Conservation (phyloP, 306 rosid species). For the Neltuma alba region DNA sequence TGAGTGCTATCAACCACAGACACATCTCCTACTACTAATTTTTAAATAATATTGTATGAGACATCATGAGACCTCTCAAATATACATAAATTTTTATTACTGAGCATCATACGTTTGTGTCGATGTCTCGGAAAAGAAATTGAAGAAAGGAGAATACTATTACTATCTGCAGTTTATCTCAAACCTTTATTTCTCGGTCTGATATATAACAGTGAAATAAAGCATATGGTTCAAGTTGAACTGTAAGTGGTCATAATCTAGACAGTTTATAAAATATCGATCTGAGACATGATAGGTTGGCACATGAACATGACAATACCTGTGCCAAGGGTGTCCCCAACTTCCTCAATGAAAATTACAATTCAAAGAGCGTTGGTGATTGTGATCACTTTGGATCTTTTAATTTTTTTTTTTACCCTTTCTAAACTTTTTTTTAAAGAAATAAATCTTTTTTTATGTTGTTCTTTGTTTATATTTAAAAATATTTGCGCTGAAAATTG, state of each 20-base stretch:
- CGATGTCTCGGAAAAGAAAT: background rate
- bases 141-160: too few relatives aligned
- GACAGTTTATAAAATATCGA: too few relatives aligned
- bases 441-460: background rate
- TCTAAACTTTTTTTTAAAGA: background rate
- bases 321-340: slow-evolving; percentile 36
- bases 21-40: background rate
- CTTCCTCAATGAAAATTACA: slow-evolving; percentile 43
- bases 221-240: background rate
- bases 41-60: background rate
- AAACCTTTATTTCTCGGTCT: background rate
- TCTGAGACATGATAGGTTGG: slow-evolving; percentile 19
- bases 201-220: background rate
- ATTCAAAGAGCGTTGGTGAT: slow-evolving; percentile 33
- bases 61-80: background rate
- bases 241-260: background rate
- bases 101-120: background rate
- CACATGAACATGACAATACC: slow-evolving; percentile 23
- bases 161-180: background rate
- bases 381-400: slow-evolving; percentile 22
- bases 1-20: background rate
- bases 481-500: background rate
- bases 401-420: background rate
- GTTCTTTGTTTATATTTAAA: background rate
- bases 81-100: background rate